Base-by-base conservation (phyloP, 1,284 basidiomycete species). In the Retiboletus flavoniger region DNA sequence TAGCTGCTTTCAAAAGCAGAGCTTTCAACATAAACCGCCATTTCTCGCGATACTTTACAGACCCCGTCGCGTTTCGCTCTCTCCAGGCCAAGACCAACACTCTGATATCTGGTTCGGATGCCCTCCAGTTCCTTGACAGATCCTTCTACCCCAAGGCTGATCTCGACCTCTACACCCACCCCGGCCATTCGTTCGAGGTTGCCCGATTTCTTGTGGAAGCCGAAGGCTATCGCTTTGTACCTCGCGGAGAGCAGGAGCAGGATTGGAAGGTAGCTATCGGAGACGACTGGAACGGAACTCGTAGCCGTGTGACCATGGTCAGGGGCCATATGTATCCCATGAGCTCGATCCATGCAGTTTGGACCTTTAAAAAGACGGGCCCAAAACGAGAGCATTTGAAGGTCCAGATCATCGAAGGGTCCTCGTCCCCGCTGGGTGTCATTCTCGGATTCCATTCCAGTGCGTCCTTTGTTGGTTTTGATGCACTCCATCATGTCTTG, bases 51-150 rank as follows among this genome's bases (percentile, higher is more conserved):
- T 65, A 57, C 39, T 67, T 70, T 36, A n/a, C 35, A 1, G 59
- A 72, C 31, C 64, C 74, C 24, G 14, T 70, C 47, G 65, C 64
- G 13, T 80, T 82, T 55, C 75, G 80, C 16, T 64, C 58, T 29
- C 63, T 82, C 7, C 79, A 80, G 62, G 73, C 71, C 1, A 55
- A 59, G 36, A 80, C 77, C 0, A 72, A 72, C 24, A 71, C 74
- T 0, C 56, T 82, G 13, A 72, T 82, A 24, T 81, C 80, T 2
- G 80, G 80, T 14, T 82, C 80, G 0, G 68, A 63, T 29, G 80
- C 75, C 1, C 72, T 82, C 7, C 79, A 81, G 57, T 78, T 81
- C 60, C 69, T 82, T 44, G 74, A 75, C 41, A 60, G 80, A 10
- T 61, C 66, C 1, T 60, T 66, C 26, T 82, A 80, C 59, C 72